Base-by-base conservation (phyloP, 2,329 filamentous ascomycete genomes). In the Aphanocladium album region DNA sequence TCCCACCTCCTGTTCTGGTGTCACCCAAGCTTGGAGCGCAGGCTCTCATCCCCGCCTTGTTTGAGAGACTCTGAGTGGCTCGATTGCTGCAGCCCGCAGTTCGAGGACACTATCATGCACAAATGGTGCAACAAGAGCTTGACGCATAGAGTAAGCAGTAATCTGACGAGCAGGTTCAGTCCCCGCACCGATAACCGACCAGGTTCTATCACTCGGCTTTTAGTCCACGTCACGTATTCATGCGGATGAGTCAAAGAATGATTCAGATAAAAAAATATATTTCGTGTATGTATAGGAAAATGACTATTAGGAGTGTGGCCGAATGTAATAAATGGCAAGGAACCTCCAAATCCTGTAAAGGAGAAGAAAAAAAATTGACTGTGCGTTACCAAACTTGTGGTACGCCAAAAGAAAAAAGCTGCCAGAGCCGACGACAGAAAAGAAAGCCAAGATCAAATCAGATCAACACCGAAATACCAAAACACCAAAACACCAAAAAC, bases 121-220 rank as follows among this genome's bases (percentile, higher is more conserved):
- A 19, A 11, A 12, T 47, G 17, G 45, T 37, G 27, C 30, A 8
- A 5, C 39, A 30, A 21, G 17, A 4, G 12, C 5, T 54, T 11
- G 5, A 14, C 23, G 47, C 11, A 51, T n/a, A n/a, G 43, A 58
- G 56, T 58, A 58, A 58, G 56, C 56, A 51, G 56, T 50, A 51
- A 51, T 58, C 56, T 58, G 56, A 58, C 56, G 7, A 39, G 55
- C 25, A 41, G 30, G 16, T 17, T 23, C 25, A n/a, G 45, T 25
- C 55, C 30, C 25, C 56, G 35, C 46, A 49, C 27, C 55, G 46
- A 47, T 43, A 35, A 37, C 46, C 46, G 46, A 51, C 43, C 35
- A 58, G 21, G 46, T 6, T 14, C n/a, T 23, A 21, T n/a, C 9
- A 16, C 5, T 9, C 35, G 17, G 19, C 3, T 9, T 51, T 23